phyloP scores from a whole-genome alignment of 1,139 yeast species.

The Yamadazyma spencermartinsiae region DNA sequence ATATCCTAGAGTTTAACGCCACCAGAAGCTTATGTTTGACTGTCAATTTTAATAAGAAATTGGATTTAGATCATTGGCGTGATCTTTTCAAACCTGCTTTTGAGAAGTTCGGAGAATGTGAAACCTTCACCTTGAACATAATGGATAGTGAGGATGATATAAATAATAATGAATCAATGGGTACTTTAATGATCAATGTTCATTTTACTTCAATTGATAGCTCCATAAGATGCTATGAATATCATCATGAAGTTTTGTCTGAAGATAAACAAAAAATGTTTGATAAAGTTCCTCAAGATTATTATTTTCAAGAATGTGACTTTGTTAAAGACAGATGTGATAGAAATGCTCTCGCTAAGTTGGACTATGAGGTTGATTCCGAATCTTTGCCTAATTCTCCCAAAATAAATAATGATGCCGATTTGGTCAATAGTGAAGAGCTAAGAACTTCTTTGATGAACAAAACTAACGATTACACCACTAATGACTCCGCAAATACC shows the following conservation, averaged over 20 bases:
- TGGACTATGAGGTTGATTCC: conserved; percentile 1
- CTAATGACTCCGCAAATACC: no score
- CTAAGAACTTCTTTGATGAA: conserved; percentile 1
- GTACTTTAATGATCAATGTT: conserved; percentile 12
- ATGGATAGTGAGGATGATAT: conserved; percentile 7
- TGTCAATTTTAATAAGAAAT: conserved; percentile 14
- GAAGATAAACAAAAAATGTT: conserved; percentile 22
- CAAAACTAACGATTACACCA: neutral
- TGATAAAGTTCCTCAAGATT: conserved; percentile 13
- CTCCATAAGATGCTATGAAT: conserved; percentile 40
- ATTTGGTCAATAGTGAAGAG: conserved; percentile 4
- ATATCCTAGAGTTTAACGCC: conserved; percentile 42
- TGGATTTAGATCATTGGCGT: conserved; percentile 9
- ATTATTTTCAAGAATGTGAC: conserved; percentile 6
- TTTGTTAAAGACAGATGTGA: conserved; percentile 44
- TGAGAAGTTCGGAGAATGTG: conserved; percentile 36
- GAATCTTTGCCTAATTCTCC: conserved; percentile 4
- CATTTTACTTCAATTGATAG: conserved; percentile 46
- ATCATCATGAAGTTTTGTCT: conserved; percentile 26
- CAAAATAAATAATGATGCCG: conserved; percentile 3
- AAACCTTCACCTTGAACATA: conserved; percentile 23
- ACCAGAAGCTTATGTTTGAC: conserved; percentile 34
- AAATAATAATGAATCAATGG: conserved; percentile 5
- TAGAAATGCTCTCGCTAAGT: conserved; percentile 19
- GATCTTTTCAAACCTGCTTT: conserved; percentile 7